Evolutionary conservation across 495 filamentous ascomycete species (phyloP), one percentile per base, ranked within the genome.

Genomic region (Amorphotheca resinae): DNA sequence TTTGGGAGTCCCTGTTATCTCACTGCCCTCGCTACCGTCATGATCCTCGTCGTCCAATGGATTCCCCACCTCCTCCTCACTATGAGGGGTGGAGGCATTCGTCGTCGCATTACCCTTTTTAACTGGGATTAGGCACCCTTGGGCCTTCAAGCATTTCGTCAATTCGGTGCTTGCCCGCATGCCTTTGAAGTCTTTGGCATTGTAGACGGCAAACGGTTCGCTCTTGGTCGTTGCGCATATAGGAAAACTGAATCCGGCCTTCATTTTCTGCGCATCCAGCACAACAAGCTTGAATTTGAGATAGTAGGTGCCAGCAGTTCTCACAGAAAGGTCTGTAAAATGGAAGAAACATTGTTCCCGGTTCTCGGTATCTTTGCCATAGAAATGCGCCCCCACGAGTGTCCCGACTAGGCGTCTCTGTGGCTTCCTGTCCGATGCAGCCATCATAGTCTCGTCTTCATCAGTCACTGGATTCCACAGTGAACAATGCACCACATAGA

Each of bases 181-280:
- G 6, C 91, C 89, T 0, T 86, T 85, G 49, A 96, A 96, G 59
- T 95, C 89, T 58, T 95, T 95, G n/a, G 89, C 87, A 15, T 85
- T 86, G 59, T 80, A 95, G 16, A 95, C 91, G 17, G 79, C 77
- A 57, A 96, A 95, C 7, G 77, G 65, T 32, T 85, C 78, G 46
- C 81, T 88, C 72, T 83, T 77, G 12, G 71, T 72, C 22, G 74
- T 68, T 0, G 79, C 76, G 4, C 82, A 64, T 18, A 84, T 76
- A 9, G 77, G 73, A 23, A 72, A 73, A 30, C 65, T 69, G 20
- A 28, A 16, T 5, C 51, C 53, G 33, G 38, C 14, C 44, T 48
- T 25, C 49, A 58, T 52, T 22, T 40, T 44, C n/a, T 22, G 56
- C 8, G 77, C 76, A 44, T 83, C 74, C 9, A 89, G 65, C 23